Evolutionary conservation across 2,329 filamentous ascomycete genomes (phyloP), one percentile per base, ranked within the genome.

Genomic region (Thyridium curvatum): DNA sequence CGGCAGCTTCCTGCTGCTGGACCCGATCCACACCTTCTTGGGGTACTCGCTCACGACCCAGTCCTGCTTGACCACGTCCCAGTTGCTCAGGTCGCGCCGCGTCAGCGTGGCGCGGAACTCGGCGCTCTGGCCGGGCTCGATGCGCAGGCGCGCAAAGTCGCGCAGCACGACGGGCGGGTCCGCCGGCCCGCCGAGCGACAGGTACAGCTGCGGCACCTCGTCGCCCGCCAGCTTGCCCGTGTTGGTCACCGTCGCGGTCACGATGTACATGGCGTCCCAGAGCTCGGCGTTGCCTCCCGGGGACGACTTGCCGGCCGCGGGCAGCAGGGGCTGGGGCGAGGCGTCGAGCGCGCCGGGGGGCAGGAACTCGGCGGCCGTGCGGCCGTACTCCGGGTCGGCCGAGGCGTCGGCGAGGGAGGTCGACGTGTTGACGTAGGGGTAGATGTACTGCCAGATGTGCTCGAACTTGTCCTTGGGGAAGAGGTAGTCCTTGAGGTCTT

Each of bases 61-160:
- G 68, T 96, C 82, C 70, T 96, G 90, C n/a, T 65, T 58, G 2
- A 55, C 70, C 1, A 76, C 67, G 49, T 95, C 86, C 90, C 91
- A 96, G 66, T 89, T 93, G 57, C 83, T 88, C 40, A 96, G 50
- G 54, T 96, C 91, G 41, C 88, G 79, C 30, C 90, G 75, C 6
- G 81, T 89, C 40, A 96, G 62, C 13, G 80, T 73, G 0, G 77
- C 80, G 1, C 60, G 69, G 67, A 93, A 94, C 2, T 71, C 76
- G 4, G 66, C 70, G 37, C 72, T 78, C 59, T 78, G 59, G n/a
- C 86, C 87, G 0, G 86, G 74, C 4, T 74, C 68, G 46, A 96
- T 80, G 36, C 69, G 72, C 42, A 95, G 61, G 34, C 87, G 78
- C 42, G 94, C 86, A 53, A 96, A 97, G 33, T 82, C 82, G 44